phyloP scores from a whole-genome alignment of 2,329 filamentous ascomycete species.

The Lithohypha guttulata region DNA sequence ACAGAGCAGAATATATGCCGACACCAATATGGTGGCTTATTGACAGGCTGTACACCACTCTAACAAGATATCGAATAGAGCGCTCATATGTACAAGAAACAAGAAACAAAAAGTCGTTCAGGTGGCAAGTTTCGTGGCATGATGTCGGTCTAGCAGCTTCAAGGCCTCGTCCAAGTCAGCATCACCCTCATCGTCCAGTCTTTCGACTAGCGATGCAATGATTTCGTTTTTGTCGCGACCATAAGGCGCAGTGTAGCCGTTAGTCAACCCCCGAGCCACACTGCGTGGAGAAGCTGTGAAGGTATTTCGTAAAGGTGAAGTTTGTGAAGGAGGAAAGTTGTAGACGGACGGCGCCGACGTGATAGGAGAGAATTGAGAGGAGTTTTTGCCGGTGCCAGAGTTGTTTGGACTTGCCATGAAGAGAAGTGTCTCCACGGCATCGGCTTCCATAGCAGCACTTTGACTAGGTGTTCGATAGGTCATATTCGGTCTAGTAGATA shows the following conservation, averaged over 20 bases:
- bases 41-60: too few species aligned
- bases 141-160: constrained; percentile 12
- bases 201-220: constrained; percentile 25
- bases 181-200: constrained; percentile 23
- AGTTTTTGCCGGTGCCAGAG: constrained; percentile 33
- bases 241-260: constrained; percentile 8
- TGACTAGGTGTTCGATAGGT: constrained; percentile 31
- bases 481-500: constrained; percentile 12
- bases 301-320: constrained; percentile 17
- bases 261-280: constrained; percentile 19
- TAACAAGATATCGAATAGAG: too few species aligned
- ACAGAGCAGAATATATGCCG: too few species aligned
- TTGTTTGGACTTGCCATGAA: constrained; percentile 42
- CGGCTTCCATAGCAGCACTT: constrained; percentile 38
- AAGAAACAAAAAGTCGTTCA: constrained; percentile 9
- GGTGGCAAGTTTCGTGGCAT: constrained; percentile 15
- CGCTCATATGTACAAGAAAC: too few species aligned
- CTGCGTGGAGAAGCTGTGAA: constrained; percentile 18
- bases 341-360: constrained; percentile 15
- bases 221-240: constrained; percentile 18
- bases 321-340: constrained; percentile 17
- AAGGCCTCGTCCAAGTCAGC: constrained; percentile 20
- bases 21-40: too few species aligned
- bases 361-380: constrained; percentile 24
- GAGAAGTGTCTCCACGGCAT: constrained; percentile 40